Base-by-base conservation (phyloP, 352 stramenopile genomes). In the Phytopythium montanum region DNA sequence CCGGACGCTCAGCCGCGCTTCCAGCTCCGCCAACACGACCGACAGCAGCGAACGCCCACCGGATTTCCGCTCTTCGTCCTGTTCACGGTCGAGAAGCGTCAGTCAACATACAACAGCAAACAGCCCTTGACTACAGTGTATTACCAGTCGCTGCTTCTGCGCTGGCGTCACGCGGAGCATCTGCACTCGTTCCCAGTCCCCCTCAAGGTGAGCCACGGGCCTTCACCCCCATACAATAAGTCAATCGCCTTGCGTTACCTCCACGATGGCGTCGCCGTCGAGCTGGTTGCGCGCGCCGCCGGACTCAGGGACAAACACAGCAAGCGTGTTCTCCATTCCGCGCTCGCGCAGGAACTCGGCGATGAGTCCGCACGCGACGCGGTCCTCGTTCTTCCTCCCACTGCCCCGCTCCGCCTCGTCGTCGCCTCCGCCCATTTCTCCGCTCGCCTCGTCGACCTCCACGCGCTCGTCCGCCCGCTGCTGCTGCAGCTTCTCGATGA, bases 251-350 rank as follows among this genome's bases (percentile, higher is more conserved):
- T 5, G 45, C 19, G n/a, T 62, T 45, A 80, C 74, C 60, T 83
- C 60, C 3, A 84, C 42, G 44, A 88, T 78, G 23, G 81, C 79
- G 0, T 73, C 66, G 28, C 59, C 68, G 4, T 76, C 62, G 0
- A 88, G 58, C 56, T 79, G 65, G 34, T 81, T 79, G n/a, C 68
- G 64, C 2, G 44, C 46, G 0, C 80, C 78, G 3, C 78, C 82
- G 9, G 85, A 76, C 68, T 92, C 82, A 1, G 80, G 82, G 5
- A 90, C 64, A 68, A 90, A 92, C 19, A 92, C 82, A 0, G 80
- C 78, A 2, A 76, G 51, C 18, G 76, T 87, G 62, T 90, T 79
- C 54, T 89, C 78, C 23, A 92, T 62, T 1, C 51, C 62, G 18
- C 76, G 77, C 21, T 29, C 68, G 33, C 65, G 59, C 26, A 92